Conservation (phyloP, 1,139 yeast genomes). For the Pichia sp. region DNA sequence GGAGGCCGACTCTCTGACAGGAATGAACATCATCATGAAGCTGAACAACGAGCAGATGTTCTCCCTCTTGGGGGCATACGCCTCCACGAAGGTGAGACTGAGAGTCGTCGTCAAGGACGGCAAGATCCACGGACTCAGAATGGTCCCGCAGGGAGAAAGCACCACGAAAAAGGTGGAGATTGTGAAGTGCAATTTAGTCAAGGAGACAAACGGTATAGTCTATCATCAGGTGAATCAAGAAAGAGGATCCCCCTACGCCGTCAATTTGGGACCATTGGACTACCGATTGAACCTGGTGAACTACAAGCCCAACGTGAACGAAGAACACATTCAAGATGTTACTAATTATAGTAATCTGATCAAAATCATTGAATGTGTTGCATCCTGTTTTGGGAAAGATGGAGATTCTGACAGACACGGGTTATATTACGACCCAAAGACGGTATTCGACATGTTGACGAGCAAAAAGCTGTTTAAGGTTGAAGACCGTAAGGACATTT, state of each 20-base stretch:
- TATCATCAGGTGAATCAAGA: constrained; percentile 2
- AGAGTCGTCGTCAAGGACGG: constrained; percentile 28
- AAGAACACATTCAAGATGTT: neutral
- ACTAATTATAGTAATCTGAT: neutral
- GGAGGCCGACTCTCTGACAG: neutral
- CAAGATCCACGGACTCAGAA: constrained; percentile 17
- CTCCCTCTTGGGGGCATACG: constrained; percentile 13
- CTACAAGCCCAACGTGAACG: constrained; percentile 16
- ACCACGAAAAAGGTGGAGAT: constrained; percentile 9
- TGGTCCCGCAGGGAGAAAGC: constrained; percentile 4
- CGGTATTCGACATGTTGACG: neutral
- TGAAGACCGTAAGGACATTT: neutral
- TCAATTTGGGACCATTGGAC: constrained; percentile 20
- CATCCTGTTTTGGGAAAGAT: neutral
- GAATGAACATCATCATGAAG: constrained; percentile 24
- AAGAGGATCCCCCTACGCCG: neutral
- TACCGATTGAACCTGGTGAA: constrained; percentile 21
- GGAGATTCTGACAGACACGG: neutral
- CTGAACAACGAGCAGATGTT: constrained; percentile 25
- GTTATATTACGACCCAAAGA: neutral
- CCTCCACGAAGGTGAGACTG: constrained; percentile 15
- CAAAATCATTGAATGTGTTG: constrained; percentile 1
- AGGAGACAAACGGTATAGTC: constrained; percentile 9
- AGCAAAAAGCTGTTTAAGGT: neutral
- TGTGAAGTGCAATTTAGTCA: constrained; percentile 10